Evolutionary conservation across 352 stramenopile genomes (phyloP), one percentile per base, ranked within the genome.

Genomic region (Thraustochytrium sp.): DNA sequence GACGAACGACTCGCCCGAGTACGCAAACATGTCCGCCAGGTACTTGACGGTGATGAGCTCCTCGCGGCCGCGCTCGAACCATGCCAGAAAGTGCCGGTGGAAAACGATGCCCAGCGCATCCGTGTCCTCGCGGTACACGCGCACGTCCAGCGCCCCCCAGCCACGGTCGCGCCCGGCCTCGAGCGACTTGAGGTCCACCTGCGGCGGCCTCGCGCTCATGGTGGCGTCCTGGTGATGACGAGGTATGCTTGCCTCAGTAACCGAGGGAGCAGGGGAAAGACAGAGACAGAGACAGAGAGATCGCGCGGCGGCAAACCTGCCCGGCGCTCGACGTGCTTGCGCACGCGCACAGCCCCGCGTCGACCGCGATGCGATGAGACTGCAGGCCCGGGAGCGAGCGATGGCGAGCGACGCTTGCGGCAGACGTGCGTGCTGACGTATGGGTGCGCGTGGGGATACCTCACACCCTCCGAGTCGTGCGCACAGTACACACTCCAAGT

Each of bases 61-160:
- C 36, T 72, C 59, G 0, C 59, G 13, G 59, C 59, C 59, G 23
- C 59, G 59, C 59, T 72, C 59, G 36, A 72, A 72, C 59, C 59
- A 72, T 5, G 59, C 26, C 13, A 72, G 26, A 2, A 49, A 72
- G 59, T 72, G 42, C 11, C 59, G 13, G 26, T 72, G 46, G 59
- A 72, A 72, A 11, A 72, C 59, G 40, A 72, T 72, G 26, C 59
- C 59, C 21, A 72, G 26, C 23, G 59, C 46, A 31, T 72, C 59
- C 36, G 59, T 72, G 59, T 72, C 59, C 59, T 72, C 59, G 9
- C 59, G 42, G 59, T 72, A 72, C 36, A 72, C 59, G 21, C 8
- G 42, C 13, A 72, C 59, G 59, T 72, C 59, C 13, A 72, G 59
- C 40, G 59, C 59, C 26, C 46, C 40, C 26, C 16, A 72, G 40